These are phyloP conservation scores for Colletotrichum liaoningense DNA, from an alignment of 2,329 filamentous ascomycete species.

Conservation along the genomic window DNA sequence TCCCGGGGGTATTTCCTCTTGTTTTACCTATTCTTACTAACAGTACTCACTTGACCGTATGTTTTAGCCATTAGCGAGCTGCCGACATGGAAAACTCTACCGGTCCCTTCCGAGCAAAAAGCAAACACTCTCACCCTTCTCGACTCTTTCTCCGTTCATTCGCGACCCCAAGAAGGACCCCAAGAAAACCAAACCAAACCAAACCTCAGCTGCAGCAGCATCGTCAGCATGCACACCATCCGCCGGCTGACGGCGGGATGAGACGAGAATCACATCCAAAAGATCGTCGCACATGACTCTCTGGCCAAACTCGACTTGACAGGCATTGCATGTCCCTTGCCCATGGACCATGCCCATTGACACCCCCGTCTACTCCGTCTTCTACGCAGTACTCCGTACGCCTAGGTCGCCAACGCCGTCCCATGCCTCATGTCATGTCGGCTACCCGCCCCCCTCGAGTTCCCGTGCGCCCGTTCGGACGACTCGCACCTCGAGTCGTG, in stretches of 20 bases:
- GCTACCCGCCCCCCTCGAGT: slow-evolving; percentile 19
- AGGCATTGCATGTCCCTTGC: slow-evolving; percentile 4
- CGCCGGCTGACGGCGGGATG: background rate
- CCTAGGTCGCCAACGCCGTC: background rate
- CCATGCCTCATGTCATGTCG: slow-evolving; percentile 22
- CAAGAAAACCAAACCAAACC: too few species aligned
- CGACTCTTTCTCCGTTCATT: background rate
- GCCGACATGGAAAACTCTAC: background rate
- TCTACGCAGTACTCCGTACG: too few species aligned
- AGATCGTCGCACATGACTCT: slow-evolving; percentile 17
- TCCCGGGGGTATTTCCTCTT: background rate
- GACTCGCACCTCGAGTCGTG: slow-evolving; percentile 14
- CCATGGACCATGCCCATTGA: background rate
- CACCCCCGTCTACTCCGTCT: too few species aligned
- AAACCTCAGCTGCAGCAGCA: background rate
- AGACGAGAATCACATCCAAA: background rate
- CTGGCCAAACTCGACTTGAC: slow-evolving; percentile 6
- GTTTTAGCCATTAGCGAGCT: background rate
- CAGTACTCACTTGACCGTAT: background rate
- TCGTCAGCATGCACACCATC: background rate
- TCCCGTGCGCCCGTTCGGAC: slow-evolving; percentile 32
- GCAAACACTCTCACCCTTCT: background rate
- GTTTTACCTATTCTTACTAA: background rate
- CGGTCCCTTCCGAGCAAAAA: background rate
- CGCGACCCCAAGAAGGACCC: too few species aligned